Base-by-base conservation (phyloP, 1,139 yeast species). In the Lodderomyces orthopsilosis region DNA sequence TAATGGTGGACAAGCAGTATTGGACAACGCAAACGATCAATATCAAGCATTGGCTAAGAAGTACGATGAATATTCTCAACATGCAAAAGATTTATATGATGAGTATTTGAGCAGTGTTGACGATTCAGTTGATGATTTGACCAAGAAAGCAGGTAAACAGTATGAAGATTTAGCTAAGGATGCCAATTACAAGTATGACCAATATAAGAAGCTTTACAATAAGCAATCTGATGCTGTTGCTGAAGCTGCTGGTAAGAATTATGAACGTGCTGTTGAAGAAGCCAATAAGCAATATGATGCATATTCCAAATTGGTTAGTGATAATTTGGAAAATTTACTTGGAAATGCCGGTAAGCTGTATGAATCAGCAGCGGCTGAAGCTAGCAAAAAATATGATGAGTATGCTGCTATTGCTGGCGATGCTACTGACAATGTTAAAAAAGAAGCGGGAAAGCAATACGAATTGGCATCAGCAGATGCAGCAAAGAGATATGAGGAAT, bases 201-300 rank as follows among this genome's bases (percentile, higher is more conserved):
- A 41, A n/a, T 50, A 42, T 32, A 41, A 35, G 35, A 41, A 47
- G 14, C 35, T 37, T 26, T 44, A 37, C 34, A 38, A 30, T 9
- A 38, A 40, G 18, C 19, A 37, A 24, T 43, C 46, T 17, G 45
- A 42, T 6, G 45, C 41, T 18, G 51, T 44, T 21, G 42, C 47
- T 10, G 38, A 42, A 15, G 45, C 47, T 33, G 46, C 47, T 4
- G 41, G 43, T 14, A 43, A 38, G 6, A 42, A 45, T 34, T 51
- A 42, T 15, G 48, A 50, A 21, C 40, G 47, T 19, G 53, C 52
- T 9, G 38, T 40, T 15, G 37, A 36, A 18, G 37, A 47, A 21
- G 47, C 44, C 26, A 27, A 28, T 13, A 22, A 42, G 24, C 35
- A 42, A 26, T 42, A 42, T 14, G 43, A 49, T 23, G 38, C 43